Evolutionary conservation across 257 asterid species (phyloP).

Genomic region (Knoxia roxburghii): DNA sequence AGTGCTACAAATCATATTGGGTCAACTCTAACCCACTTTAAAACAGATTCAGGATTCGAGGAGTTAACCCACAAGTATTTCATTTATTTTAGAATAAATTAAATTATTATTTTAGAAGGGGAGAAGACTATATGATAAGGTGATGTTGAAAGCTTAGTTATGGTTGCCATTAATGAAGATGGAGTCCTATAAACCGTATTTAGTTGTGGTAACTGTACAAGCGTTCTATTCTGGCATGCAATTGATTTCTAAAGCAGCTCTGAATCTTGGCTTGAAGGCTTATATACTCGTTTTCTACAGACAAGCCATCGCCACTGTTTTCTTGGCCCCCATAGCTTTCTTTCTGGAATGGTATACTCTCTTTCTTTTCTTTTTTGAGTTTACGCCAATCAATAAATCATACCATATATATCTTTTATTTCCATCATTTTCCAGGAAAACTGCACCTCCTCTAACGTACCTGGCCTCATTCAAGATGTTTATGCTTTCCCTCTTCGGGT

Average conservation of each 20-base stretch:
- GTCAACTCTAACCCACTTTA: too few relatives aligned
- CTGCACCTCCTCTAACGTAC: conserved; percentile 61
- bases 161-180: conserved; percentile 6
- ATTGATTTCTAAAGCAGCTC: conserved; percentile 67
- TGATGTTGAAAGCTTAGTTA: too few relatives aligned
- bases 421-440: conserved; percentile 39
- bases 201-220: conserved; percentile 41
- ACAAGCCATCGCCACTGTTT: conserved; percentile 70
- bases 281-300: conserved; percentile 70
- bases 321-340: conserved; percentile 62
- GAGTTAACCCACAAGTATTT: too few relatives aligned
- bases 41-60: too few relatives aligned
- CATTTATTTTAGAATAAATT: too few relatives aligned
- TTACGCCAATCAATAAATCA: too few relatives aligned
- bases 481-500: conserved; percentile 64
- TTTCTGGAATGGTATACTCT: conserved; percentile 45
- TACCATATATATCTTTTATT: too few relatives aligned
- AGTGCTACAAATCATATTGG: too few relatives aligned
- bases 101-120: too few relatives aligned
- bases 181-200: conserved; percentile 31
- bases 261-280: conserved; percentile 73
- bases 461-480: conserved; percentile 53
- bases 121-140: too few relatives aligned
- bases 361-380: too few relatives aligned
- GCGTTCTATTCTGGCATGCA: conserved; percentile 56